Percentiles rank a stretch among this genome's conserved stretches.
phyloP scores from a whole-genome alignment of 257 asterid species.

The Ligustrum vulgare region DNA sequence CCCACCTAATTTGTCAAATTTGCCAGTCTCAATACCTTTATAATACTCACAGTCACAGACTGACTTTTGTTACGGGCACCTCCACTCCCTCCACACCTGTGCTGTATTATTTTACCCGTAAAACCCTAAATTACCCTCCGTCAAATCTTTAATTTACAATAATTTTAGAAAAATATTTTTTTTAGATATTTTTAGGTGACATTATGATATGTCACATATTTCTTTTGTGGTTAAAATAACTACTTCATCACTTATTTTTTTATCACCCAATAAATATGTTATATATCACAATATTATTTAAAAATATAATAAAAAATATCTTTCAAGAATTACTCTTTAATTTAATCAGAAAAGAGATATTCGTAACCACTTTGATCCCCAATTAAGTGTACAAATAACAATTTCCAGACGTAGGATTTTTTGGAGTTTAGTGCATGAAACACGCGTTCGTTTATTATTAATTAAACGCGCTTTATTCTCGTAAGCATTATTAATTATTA shows the following conservation, averaged over 20 bases:
- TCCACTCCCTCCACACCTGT: background rate
- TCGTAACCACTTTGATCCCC: slow-evolving; percentile 27
- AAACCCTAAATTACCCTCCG: background rate
- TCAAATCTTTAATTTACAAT: no score
- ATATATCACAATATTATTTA: no score
- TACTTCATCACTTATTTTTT: no score
- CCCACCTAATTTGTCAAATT: slow-evolving; percentile 61
- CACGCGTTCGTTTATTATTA: slow-evolving; percentile 22
- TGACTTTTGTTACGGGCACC: slow-evolving; percentile 2
- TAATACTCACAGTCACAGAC: background rate
- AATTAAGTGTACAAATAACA: slow-evolving; percentile 12
- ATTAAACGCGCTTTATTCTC: slow-evolving; percentile 13
- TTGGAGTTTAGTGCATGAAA: slow-evolving; percentile 53
- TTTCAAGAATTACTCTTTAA: no score
- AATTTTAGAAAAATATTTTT: no score
- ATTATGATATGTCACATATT: no score
- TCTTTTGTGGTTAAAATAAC: no score
- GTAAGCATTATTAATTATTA: background rate
- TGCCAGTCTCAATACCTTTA: slow-evolving; percentile 26
- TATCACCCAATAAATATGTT: no score
- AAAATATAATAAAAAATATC: no score
- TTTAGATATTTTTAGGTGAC: no score
- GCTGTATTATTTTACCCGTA: background rate
- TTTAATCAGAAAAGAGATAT: background rate
- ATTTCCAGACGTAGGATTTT: slow-evolving; percentile 27